Conservation (phyloP, 2,329 filamentous ascomycete species). For the Hypoxylon sp. region DNA sequence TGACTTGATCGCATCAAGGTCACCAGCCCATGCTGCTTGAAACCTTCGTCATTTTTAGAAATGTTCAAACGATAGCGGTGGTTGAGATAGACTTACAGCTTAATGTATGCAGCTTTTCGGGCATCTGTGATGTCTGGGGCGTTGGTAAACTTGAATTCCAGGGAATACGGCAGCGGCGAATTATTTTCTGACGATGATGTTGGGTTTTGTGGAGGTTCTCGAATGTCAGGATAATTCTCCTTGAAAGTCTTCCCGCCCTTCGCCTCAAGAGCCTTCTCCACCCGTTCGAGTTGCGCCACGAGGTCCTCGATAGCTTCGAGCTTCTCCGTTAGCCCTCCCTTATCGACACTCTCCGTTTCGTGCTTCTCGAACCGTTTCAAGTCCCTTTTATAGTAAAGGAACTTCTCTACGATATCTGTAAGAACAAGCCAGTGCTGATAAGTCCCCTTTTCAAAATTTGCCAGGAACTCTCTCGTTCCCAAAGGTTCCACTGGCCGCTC, state of each 20-base stretch:
- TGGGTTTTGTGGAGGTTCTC: slow-evolving; percentile 37
- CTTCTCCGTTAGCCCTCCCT: slow-evolving; percentile 65
- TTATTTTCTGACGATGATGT: slow-evolving; percentile 28
- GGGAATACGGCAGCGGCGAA: slow-evolving; percentile 60
- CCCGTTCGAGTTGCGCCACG: slow-evolving; percentile 65
- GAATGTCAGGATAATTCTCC: slow-evolving; percentile 72
- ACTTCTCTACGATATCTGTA: slow-evolving; percentile 55
- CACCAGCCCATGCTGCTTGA: slow-evolving; percentile 80
- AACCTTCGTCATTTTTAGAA: slow-evolving; percentile 64
- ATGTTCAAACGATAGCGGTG: background rate
- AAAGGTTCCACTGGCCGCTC: slow-evolving; percentile 52
- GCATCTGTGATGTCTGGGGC: slow-evolving; percentile 70
- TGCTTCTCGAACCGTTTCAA: slow-evolving; percentile 56
- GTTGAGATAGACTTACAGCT: slow-evolving; percentile 65
- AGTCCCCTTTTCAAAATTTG: slow-evolving; percentile 64
- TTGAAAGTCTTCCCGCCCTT: slow-evolving; percentile 76
- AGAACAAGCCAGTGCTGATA: slow-evolving; percentile 72
- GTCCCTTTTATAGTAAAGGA: slow-evolving; percentile 55
- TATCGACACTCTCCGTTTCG: slow-evolving; percentile 52
- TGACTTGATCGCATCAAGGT: slow-evolving; percentile 75
- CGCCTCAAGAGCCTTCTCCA: slow-evolving; percentile 68
- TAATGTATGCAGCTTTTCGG: slow-evolving; percentile 71
- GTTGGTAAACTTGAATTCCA: slow-evolving; percentile 66
- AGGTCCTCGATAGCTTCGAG: slow-evolving; percentile 66
- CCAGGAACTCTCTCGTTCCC: slow-evolving; percentile 67